Percentiles rank a stretch among this genome's conserved stretches.
Conservation (phyloP, 371 early-diverging fungal species). For the Syncephalis plumigaleata region DNA sequence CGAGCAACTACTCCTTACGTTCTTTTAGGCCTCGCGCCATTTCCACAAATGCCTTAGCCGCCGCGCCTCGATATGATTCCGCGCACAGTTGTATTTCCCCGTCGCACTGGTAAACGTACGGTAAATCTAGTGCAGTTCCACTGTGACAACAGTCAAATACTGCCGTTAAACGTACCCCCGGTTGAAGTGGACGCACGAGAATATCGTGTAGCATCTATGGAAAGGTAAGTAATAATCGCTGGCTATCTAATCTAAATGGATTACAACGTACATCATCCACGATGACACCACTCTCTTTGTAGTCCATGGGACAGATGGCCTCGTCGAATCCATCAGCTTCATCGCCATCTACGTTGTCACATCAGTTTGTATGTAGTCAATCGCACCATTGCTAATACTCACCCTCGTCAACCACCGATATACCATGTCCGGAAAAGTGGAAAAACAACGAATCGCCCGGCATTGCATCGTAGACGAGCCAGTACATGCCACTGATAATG, state of each 20-base stretch:
- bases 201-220: conserved; percentile 21
- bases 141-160: conserved; percentile 79
- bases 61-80: not conserved
- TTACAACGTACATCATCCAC: conserved; percentile 48
- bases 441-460: conserved; percentile 45
- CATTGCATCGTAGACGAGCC: conserved; percentile 47
- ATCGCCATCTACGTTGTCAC: conserved; percentile 22
- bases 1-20: too few relatives aligned
- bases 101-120: conserved; percentile 56
- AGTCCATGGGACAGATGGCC: conserved; percentile 62
- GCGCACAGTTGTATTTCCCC: conserved; percentile 23
- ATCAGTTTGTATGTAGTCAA: too few relatives aligned
- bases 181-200: conserved; percentile 47
- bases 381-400: too few relatives aligned
- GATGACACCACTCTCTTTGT: conserved; percentile 38
- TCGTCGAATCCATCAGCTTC: conserved; percentile 53
- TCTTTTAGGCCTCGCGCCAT: conserved; percentile 15
- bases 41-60: conserved; percentile 13
- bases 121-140: conserved; percentile 74
- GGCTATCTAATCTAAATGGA: not conserved
- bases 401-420: conserved; percentile 16
- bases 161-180: conserved; percentile 62
- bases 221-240: not conserved
- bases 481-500: conserved; percentile 44
- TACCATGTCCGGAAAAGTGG: conserved; percentile 67